Evolutionary conservation across 139 green algal species (phyloP).

Genomic region (Chlamydomonas sp.): DNA sequence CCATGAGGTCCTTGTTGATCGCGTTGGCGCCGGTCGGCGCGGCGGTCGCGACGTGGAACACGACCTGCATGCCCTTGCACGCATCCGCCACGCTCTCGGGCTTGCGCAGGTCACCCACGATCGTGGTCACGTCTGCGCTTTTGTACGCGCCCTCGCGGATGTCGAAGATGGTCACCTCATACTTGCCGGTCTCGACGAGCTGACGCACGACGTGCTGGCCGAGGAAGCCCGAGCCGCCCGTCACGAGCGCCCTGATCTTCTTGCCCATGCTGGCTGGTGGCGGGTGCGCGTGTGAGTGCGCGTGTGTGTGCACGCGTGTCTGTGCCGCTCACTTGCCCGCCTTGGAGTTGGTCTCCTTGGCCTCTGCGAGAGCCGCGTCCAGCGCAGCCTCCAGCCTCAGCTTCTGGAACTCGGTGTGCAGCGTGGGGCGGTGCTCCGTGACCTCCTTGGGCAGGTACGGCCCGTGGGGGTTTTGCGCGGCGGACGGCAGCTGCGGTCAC

Average conservation of each 20-base stretch:
- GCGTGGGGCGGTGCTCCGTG: constrained; percentile 32
- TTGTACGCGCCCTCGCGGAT: constrained; percentile 36
- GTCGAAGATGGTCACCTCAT: constrained; percentile 71
- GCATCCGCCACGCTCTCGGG: constrained; percentile 35
- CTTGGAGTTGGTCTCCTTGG: background rate
- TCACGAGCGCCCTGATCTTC: constrained; percentile 49
- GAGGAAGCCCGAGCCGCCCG: constrained; percentile 77
- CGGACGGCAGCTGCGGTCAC: constrained; percentile 32
- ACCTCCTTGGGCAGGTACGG: constrained; percentile 43
- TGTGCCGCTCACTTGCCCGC: no score
- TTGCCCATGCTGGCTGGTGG: background rate
- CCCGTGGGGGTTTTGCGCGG: constrained; percentile 26
- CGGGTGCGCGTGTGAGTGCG: no score
- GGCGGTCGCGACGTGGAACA: constrained; percentile 83
- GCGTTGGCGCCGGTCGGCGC: constrained; percentile 67
- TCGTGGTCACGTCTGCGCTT: background rate
- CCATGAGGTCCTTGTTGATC: constrained; percentile 70
- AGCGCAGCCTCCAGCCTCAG: constrained; percentile 31
- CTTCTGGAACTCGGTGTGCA: constrained; percentile 37
- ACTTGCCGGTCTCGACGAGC: constrained; percentile 54
- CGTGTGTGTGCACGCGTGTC: no score
- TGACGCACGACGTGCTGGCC: constrained; percentile 67
- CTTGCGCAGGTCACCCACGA: constrained; percentile 48
- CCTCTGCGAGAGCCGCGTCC: constrained; percentile 31
- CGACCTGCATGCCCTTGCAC: constrained; percentile 50